Base-by-base conservation (phyloP, 495 filamentous ascomycete species). In the Podospora comata region DNA sequence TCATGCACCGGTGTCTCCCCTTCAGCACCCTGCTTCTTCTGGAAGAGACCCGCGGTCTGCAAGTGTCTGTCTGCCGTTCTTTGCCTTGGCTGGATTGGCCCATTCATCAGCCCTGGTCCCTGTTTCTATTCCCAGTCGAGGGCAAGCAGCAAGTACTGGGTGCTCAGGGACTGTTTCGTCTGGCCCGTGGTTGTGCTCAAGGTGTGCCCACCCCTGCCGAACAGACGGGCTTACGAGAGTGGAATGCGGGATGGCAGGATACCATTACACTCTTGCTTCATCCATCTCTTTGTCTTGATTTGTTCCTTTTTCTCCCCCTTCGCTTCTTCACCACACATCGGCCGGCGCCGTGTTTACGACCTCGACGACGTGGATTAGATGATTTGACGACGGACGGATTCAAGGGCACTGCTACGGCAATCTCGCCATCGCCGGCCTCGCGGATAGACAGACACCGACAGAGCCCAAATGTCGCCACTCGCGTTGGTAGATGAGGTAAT, bases 121-220 rank as follows among this genome's bases (percentile, higher is more conserved):
- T 77, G 75, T 78, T 79, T 77, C 76, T 72, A 68, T 79, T 76
- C 78, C 71, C 73, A 72, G 74, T 65, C 72, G 69, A 71, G 68
- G 64, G 61, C 69, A 60, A 72, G 74, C 70, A 69, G 71, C 69
- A 70, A 66, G 67, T 67, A 67, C 69, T 72, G 68, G 64, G 74
- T 75, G 78, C 77, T 79, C 79, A 76, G 77, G 78, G 76, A 76
- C 77, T 80, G 74, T 79, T 81, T 83, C 76, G 77, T 80, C 77
- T 80, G 72, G 72, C 79, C 78, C 70, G 73, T 76, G 80, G 77
- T 78, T 71, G 71, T 66, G 66, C 68, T 71, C 62, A 64, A 69
- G 66, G 68, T 76, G 73, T 74, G 71, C 66, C 68, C 57, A 26
- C 61, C 68, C 66, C 61, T 58, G 69, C 67, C 39, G n/a, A 20